Evolutionary conservation across 108 stramenopile species (phyloP).

Genomic region (Cyclotella cryptica): DNA sequence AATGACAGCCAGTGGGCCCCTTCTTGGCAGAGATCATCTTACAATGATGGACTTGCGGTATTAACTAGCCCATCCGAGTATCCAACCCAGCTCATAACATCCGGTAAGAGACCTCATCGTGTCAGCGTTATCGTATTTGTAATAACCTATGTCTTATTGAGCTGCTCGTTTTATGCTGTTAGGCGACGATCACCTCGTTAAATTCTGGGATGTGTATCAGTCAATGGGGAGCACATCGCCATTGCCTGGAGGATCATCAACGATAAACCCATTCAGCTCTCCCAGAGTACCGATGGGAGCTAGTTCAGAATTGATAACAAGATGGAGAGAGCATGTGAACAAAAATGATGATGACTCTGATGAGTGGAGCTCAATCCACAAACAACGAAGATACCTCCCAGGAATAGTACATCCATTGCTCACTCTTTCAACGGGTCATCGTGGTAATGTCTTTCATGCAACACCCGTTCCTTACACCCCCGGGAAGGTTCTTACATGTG

Average conservation of each 20-base stretch:
- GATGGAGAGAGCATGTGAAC: conserved; percentile 18
- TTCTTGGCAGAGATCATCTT: not conserved
- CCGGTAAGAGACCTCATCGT: not conserved
- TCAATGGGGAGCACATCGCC: conserved; percentile 80
- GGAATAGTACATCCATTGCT: conserved; percentile 71
- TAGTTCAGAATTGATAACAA: conserved; percentile 35
- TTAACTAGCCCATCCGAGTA: conserved; percentile 47
- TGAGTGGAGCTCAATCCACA: not conserved
- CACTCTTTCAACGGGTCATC: conserved; percentile 77
- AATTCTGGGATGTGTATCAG: conserved; percentile 81
- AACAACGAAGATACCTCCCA: conserved; percentile 36
- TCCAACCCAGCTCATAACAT: conserved; percentile 79
- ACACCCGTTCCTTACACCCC: conserved; percentile 61
- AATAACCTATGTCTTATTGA: no score
- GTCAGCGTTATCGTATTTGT: no score
- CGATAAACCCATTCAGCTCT: conserved; percentile 68
- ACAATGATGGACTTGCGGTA: not conserved
- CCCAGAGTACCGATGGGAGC: conserved; percentile 18
- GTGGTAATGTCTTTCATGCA: conserved; percentile 81
- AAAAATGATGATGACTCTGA: not conserved
- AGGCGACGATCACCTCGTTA: conserved; percentile 77
- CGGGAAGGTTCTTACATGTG: conserved; percentile 82
- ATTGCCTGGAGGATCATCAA: conserved; percentile 59
- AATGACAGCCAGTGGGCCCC: conserved; percentile 12
- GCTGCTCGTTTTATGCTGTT: not conserved